phyloP scores from a whole-genome alignment of 2,329 filamentous ascomycete genomes.

The Fonsecaea pugnacius region DNA sequence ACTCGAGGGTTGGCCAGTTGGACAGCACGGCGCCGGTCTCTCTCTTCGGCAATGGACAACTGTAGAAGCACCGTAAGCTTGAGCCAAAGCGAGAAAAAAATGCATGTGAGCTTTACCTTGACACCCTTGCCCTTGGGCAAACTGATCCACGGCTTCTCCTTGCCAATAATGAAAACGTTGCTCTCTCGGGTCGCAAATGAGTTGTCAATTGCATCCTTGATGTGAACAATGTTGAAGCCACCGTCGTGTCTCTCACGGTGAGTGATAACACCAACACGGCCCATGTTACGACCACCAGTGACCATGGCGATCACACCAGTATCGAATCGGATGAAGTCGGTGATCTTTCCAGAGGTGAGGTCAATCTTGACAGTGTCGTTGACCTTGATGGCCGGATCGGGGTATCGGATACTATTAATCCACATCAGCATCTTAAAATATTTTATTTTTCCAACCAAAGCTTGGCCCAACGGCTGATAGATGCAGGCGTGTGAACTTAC shows the following conservation, averaged over 20 bases:
- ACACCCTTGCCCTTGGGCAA: conserved; percentile 99
- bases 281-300: conserved; percentile 99
- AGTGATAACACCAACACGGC: conserved; percentile 99
- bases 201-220: conserved; percentile 99
- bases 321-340: conserved; percentile 98
- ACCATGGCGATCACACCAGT: conserved; percentile 98
- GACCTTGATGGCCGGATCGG: conserved; percentile 97
- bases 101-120: conserved; percentile 61
- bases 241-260: conserved; percentile 99
- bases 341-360: conserved; percentile 94
- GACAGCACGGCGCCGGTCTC: conserved; percentile 88
- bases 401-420: conserved; percentile 90
- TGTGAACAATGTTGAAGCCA: conserved; percentile 99
- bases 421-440: conserved; percentile 44
- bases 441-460: conserved; percentile 69
- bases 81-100: not conserved
- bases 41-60: conserved; percentile 98
- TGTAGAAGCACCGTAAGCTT: conserved; percentile 41
- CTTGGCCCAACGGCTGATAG: conserved; percentile 99
- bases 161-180: conserved; percentile 99
- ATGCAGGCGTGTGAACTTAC: conserved; percentile 83
- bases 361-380: conserved; percentile 99
- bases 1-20: conserved; percentile 24
- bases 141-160: conserved; percentile 99
- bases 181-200: conserved; percentile 98